These are phyloP conservation scores for Hyphopichia fennica DNA, from an alignment of 1,139 yeast genomes.

Conservation along the genomic window DNA sequence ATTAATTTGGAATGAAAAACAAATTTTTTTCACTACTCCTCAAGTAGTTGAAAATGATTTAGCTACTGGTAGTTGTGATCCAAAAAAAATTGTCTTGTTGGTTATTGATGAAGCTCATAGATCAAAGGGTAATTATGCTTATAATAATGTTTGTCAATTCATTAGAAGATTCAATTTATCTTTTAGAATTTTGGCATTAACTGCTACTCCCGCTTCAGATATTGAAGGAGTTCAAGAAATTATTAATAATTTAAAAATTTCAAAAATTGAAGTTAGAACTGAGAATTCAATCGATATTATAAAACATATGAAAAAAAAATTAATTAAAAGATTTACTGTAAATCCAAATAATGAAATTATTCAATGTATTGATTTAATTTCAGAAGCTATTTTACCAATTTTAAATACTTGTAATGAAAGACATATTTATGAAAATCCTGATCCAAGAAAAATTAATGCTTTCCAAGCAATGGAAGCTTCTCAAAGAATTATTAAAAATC, in stretches of 20 bases:
- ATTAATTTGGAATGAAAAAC: constrained; percentile 70
- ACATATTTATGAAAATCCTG: constrained; percentile 60
- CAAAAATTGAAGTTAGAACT: constrained; percentile 81
- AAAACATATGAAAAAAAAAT: constrained; percentile 73
- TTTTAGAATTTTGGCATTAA: constrained; percentile 76
- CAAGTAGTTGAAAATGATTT: constrained; percentile 94
- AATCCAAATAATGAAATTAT: constrained; percentile 53
- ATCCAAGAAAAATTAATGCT: constrained; percentile 67
- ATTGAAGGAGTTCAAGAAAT: constrained; percentile 88
- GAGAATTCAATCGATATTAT: constrained; percentile 82
- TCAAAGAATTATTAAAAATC: constrained; percentile 53
- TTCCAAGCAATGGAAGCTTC: constrained; percentile 74
- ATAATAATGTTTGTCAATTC: constrained; percentile 74
- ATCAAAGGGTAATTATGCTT: constrained; percentile 87
- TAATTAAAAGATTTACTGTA: constrained; percentile 58
- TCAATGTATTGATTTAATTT: constrained; percentile 44
- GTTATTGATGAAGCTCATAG: constrained; percentile 97
- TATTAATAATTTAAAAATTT: constrained; percentile 68
- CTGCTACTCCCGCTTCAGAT: constrained; percentile 94
- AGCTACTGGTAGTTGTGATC: constrained; percentile 69
- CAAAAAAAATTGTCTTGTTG: constrained; percentile 69
- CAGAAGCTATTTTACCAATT: constrained; percentile 62
- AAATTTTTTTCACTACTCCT: constrained; percentile 93
- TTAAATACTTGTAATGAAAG: constrained; percentile 63
- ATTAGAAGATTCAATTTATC: constrained; percentile 63